Conservation (phyloP, 352 stramenopile genomes). For the Pythium monospermum region DNA sequence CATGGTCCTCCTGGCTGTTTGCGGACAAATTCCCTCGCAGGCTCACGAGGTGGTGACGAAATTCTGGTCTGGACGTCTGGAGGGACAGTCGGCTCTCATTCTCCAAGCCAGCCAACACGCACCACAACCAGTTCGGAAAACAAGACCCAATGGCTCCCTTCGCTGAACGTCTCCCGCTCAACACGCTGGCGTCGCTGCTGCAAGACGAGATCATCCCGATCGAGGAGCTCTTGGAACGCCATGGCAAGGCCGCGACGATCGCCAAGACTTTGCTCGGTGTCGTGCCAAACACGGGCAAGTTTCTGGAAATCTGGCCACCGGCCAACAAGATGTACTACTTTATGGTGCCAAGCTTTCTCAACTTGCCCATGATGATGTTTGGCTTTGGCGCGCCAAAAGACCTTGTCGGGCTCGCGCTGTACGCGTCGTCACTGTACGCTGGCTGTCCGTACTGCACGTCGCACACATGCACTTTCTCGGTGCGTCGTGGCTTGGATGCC, state of each 20-base stretch:
- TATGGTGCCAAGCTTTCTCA: slow-evolving; percentile 20
- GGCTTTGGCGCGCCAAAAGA: slow-evolving; percentile 19
- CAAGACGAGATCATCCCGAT: slow-evolving; percentile 15
- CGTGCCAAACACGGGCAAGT: slow-evolving; percentile 21
- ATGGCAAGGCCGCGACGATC: slow-evolving; percentile 13
- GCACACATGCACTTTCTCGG: slow-evolving; percentile 17
- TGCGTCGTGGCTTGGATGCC: slow-evolving; percentile 10
- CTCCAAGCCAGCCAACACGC: too few relatives aligned
- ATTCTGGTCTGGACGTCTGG: too few relatives aligned
- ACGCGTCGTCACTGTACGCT: slow-evolving; percentile 14
- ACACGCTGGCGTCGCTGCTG: slow-evolving; percentile 15
- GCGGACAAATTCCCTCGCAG: too few relatives aligned
- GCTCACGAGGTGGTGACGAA: too few relatives aligned
- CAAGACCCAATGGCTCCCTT: too few relatives aligned
- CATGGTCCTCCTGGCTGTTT: too few relatives aligned
- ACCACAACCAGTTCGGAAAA: too few relatives aligned
- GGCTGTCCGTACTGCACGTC: slow-evolving; percentile 20
- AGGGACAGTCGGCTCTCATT: too few relatives aligned
- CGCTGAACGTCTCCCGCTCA: slow-evolving; percentile 16
- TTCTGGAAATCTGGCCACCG: slow-evolving; percentile 18
- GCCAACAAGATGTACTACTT: slow-evolving; percentile 21
- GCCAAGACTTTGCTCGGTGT: slow-evolving; percentile 15
- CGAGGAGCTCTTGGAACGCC: slow-evolving; percentile 12
- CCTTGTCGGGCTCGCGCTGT: slow-evolving; percentile 14
- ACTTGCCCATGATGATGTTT: slow-evolving; percentile 16